A percentile compares a stretch with the other conserved stretches of the same genome.
Evolutionary conservation across 169 alveolate genomes (phyloP).

Genomic region (Eimeria acervulina): DNA sequence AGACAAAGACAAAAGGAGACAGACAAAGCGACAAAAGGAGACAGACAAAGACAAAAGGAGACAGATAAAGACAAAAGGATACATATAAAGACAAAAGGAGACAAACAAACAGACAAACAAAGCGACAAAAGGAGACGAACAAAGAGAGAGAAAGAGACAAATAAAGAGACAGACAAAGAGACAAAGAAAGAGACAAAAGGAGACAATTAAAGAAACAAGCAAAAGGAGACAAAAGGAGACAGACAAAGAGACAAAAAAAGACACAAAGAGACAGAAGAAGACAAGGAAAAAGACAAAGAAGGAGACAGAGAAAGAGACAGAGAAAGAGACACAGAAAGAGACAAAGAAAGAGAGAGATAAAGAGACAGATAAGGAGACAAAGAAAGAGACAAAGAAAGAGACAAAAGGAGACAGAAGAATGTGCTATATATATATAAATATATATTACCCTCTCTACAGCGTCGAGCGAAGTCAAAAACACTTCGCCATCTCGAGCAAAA

Average conservation of each 20-base stretch:
- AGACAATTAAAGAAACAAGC: no score
- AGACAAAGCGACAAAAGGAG: not conserved
- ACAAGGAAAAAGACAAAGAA: not conserved
- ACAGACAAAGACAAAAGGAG: not conserved
- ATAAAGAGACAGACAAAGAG: not conserved
- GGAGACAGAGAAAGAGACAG: no score
- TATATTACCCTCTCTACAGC: not conserved
- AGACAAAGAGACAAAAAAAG: no score
- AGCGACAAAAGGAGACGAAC: no score
- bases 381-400: not conserved
- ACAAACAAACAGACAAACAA: no score
- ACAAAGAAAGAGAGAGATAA: no score
- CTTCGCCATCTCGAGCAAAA: conserved; percentile 13
- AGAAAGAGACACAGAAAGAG: no score
- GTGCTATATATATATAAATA: no score
- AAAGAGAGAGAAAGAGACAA: not conserved
- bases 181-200: not conserved
- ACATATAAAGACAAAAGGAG: no score
- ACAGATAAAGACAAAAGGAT: no score
- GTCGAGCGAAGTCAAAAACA: conserved; percentile 4
- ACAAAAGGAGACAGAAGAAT: not conserved
- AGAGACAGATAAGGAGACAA: no score
- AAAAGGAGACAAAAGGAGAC: no score
- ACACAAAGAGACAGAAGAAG: not conserved
- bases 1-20: not conserved